Conservation (phyloP, 2,329 filamentous ascomycete genomes). For the Cylindrodendrum hubeiense region DNA sequence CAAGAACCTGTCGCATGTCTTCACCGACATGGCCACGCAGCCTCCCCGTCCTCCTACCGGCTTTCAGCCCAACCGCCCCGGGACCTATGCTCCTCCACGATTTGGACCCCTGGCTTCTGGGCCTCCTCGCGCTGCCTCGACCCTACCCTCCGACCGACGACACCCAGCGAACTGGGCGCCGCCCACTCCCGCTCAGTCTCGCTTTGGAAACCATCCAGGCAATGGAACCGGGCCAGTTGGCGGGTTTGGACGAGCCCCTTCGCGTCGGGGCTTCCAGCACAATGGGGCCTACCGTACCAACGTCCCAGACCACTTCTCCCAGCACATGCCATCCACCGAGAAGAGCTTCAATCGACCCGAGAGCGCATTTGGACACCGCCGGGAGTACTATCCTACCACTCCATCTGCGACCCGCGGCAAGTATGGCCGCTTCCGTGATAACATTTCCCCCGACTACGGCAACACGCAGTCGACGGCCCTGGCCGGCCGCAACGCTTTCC, state of each 20-base stretch:
- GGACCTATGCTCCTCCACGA: conserved; percentile 43
- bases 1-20: conserved; percentile 31
- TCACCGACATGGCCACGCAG: conserved; percentile 30
- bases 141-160: conserved; percentile 42
- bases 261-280: conserved; percentile 48
- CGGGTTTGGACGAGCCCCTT: conserved; percentile 36
- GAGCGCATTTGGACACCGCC: conserved; percentile 39
- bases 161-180: conserved; percentile 37
- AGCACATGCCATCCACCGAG: conserved; percentile 38
- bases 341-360: conserved; percentile 33
- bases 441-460: conserved; percentile 34
- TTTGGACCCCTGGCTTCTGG: conserved; percentile 47
- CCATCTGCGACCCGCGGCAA: conserved; percentile 45
- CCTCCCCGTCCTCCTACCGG: conserved; percentile 38
- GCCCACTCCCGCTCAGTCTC: conserved; percentile 33
- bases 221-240: conserved; percentile 24
- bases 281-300: conserved; percentile 47
- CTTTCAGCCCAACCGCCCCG: conserved; percentile 42
- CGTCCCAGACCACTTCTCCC: conserved; percentile 50
- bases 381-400: conserved; percentile 46
- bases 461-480: conserved; percentile 30
- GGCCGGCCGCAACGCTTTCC: conserved; percentile 32
- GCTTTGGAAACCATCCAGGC: conserved; percentile 29
- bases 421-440: conserved; percentile 47
- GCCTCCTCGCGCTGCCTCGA: conserved; percentile 45